Conservation (phyloP, 352 stramenopile species). For the Pythium angustatum region DNA sequence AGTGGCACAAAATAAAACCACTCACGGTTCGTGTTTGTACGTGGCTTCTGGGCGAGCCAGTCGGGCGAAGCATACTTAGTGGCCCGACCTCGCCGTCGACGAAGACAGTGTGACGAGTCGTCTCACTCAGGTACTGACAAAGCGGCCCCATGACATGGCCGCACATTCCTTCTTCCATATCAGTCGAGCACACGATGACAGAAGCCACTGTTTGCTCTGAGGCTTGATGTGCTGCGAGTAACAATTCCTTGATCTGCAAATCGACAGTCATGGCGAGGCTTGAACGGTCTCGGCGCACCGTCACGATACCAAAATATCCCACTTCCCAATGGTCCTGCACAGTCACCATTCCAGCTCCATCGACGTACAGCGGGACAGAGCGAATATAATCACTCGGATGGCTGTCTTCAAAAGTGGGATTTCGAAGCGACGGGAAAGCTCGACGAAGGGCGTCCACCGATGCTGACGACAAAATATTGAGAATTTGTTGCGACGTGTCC, state of each 20-base stretch:
- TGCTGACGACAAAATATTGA: conserved; percentile 4
- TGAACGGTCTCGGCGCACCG: not conserved
- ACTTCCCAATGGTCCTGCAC: conserved; percentile 12
- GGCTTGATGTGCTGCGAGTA: not conserved
- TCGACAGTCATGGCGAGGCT: not conserved
- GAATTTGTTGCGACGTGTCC: not conserved
- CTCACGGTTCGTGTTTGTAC: conserved; percentile 1
- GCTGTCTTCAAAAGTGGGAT: not conserved
- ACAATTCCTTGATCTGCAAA: not conserved
- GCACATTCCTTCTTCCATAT: conserved; percentile 4
- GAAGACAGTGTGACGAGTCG: not conserved
- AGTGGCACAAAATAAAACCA: conserved; percentile 5
- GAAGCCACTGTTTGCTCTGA: not conserved
- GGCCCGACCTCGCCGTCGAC: conserved; percentile 6
- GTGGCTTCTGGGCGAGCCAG: not conserved
- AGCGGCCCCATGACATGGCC: not conserved
- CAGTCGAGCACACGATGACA: conserved; percentile 4
- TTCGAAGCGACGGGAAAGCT: not conserved
- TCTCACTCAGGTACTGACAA: not conserved
- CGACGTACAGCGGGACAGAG: conserved; percentile 5
- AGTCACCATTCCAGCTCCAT: conserved; percentile 2
- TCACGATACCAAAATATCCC: conserved; percentile 12
- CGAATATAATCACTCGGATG: not conserved
- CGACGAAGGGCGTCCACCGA: not conserved
- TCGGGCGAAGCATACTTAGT: not conserved